Conservation (phyloP, 2,329 filamentous ascomycete genomes). For the Scorias spongiosa region DNA sequence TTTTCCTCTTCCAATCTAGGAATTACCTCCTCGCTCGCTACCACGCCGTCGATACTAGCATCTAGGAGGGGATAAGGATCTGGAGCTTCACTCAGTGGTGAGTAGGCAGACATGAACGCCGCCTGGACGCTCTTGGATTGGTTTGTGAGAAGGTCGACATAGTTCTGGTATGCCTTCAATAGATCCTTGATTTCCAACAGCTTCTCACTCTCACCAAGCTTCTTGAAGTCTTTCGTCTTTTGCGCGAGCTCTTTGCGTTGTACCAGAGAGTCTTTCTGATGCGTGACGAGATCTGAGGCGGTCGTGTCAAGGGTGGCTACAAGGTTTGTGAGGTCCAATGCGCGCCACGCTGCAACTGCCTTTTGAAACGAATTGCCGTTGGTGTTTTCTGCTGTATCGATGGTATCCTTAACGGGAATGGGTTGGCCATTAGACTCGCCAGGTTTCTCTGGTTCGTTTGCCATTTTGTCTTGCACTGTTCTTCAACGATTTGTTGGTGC, state of each 20-base stretch:
- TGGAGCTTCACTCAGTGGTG: constrained; percentile 82
- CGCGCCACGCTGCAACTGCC: constrained; percentile 91
- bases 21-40: constrained; percentile 80
- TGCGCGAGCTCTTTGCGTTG: constrained; percentile 96
- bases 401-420: neutral
- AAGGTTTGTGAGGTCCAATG: constrained; percentile 71
- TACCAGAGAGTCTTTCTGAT: constrained; percentile 88
- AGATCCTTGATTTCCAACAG: constrained; percentile 76
- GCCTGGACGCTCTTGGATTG: constrained; percentile 91
- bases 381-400: constrained; percentile 21
- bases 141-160: constrained; percentile 91
- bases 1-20: constrained; percentile 85
- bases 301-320: constrained; percentile 78
- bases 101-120: constrained; percentile 84
- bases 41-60: constrained; percentile 85
- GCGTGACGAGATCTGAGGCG: constrained; percentile 85
- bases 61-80: constrained; percentile 94
- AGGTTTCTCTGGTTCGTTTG: neutral
- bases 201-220: constrained; percentile 78
- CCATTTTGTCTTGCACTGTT: neutral
- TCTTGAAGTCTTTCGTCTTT: constrained; percentile 96
- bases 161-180: constrained; percentile 82
- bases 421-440: neutral
- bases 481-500: too few species aligned
- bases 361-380: constrained; percentile 88